phyloP scores from a whole-genome alignment of 2,329 filamentous ascomycete genomes.

The Lachnum nothofagi region DNA sequence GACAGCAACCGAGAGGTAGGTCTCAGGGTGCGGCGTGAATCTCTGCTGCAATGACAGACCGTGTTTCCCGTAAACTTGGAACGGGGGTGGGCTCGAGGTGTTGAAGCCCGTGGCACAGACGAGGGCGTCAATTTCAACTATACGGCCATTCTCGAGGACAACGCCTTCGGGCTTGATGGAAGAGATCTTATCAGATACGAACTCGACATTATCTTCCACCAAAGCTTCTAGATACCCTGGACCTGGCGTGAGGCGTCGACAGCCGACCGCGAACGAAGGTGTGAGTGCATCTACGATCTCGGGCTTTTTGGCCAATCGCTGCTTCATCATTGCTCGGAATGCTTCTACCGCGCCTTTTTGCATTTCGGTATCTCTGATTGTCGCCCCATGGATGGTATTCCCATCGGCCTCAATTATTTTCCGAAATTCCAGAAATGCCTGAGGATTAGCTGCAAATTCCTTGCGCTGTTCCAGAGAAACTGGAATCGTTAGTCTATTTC shows the following conservation, averaged over 20 bases:
- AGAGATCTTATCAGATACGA: constrained; percentile 43
- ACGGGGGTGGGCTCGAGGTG: constrained; percentile 25
- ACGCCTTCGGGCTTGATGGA: constrained; percentile 36
- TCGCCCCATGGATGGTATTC: constrained; percentile 40
- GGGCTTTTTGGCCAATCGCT: constrained; percentile 39
- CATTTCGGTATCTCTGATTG: constrained; percentile 36
- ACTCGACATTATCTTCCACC: constrained; percentile 34
- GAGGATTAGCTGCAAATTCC: constrained; percentile 36
- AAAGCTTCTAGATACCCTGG: constrained; percentile 39
- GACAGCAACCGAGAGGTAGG: constrained; percentile 26
- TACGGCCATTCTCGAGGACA: constrained; percentile 28
- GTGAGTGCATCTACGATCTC: constrained; percentile 30
- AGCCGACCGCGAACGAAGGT: constrained; percentile 42
- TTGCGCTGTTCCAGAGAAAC: constrained; percentile 41
- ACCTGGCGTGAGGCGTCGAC: constrained; percentile 39
- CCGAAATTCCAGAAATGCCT: constrained; percentile 38
- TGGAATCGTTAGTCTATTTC: constrained; percentile 1
- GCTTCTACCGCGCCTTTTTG: constrained; percentile 32
- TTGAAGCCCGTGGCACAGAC: constrained; percentile 37
- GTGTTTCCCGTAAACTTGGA: constrained; percentile 25
- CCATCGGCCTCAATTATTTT: constrained; percentile 42
- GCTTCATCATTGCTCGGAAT: constrained; percentile 38
- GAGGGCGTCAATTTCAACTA: constrained; percentile 35
- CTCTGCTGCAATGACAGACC: constrained; percentile 18
- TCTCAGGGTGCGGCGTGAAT: constrained; percentile 30